Evolutionary conservation across 2,329 filamentous ascomycete species (phyloP).

Genomic region (Rhynchosporium agropyri): DNA sequence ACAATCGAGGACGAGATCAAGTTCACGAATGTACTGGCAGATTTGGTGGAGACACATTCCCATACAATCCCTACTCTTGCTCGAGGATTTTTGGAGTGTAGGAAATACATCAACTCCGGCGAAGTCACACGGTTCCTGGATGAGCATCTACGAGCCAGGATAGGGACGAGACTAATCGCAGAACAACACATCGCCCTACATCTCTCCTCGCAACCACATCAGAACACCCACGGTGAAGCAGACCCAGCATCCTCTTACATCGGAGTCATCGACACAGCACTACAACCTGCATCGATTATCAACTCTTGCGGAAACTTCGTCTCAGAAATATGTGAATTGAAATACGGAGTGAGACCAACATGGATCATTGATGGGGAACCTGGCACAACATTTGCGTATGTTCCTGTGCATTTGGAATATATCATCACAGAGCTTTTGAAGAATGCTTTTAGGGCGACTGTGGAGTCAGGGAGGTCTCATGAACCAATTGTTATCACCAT

Average conservation of each 20-base stretch:
- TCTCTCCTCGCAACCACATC: constrained; percentile 71
- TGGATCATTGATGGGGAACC: constrained; percentile 83
- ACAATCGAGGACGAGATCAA: constrained; percentile 83
- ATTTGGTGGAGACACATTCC: constrained; percentile 91
- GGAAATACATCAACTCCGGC: constrained; percentile 79
- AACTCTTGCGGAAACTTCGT: constrained; percentile 87
- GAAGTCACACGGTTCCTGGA: constrained; percentile 94
- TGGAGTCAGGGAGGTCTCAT: constrained; percentile 77
- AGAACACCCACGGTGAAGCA: constrained; percentile 55
- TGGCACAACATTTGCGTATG: constrained; percentile 86
- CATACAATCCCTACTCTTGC: constrained; percentile 95
- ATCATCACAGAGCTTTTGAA: constrained; percentile 96
- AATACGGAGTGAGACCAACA: constrained; percentile 84
- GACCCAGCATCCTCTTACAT: constrained; percentile 69
- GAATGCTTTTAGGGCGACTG: constrained; percentile 91
- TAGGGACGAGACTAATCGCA: constrained; percentile 90
- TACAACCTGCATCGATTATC: constrained; percentile 80
- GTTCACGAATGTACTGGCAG: constrained; percentile 90
- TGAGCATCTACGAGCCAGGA: constrained; percentile 88
- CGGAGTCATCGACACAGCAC: constrained; percentile 89
- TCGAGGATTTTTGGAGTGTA: constrained; percentile 88
- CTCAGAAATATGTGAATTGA: constrained; percentile 93
- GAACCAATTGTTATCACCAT: constrained; percentile 93
- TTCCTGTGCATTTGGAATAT: constrained; percentile 96
- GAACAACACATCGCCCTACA: constrained; percentile 97